Base-by-base conservation (phyloP, 169 alveolate species). In the Sarcocystis neurona region DNA sequence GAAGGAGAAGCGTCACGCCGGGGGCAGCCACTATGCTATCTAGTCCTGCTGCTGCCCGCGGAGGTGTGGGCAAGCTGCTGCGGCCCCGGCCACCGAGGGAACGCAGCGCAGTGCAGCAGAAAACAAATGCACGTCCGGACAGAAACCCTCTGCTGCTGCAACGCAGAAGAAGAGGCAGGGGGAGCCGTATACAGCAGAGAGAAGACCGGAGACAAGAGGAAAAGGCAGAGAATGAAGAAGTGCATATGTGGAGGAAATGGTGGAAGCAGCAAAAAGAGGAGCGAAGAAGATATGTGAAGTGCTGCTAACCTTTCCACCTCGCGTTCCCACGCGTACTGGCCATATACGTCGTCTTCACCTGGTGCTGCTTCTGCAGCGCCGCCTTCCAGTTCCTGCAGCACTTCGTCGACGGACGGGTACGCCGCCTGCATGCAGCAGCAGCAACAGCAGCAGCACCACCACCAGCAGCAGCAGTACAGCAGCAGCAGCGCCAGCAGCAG, bases 251-350 rank as follows among this genome's bases (percentile, higher is more conserved):
- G 78, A 20, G n/a, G 78, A 32, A 66, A 10, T 8, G 78, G 34
- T 12, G 78, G 80, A 37, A 72, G 32, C 27, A 4, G 20, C 41
- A 32, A n/a, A 37, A 37, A 68, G 2, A n/a, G 43, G 46, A n/a
- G 32, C 15, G 2, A 4, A 30, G 5, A 68, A 68, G 75, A 6
- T 50, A 10, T 50, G 60, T 50, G 18, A 10, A 41, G 46, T 12
- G 27, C 10, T 6, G 5, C 75, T 23, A n/a, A 68, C 90, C 90
- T 27, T 46, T 85, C 90, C 1, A 66, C 90, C 32, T 85, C 90
- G n/a, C 90, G 27, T 43, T 85, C 90, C 90, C 90, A 85, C 43
- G 90, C 90, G 41, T 70, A 86, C 66, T 74, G 86, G 43, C 90
- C 85, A 68, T 74, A 75, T 43, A 48, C 30, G 39, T 74, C 86